Percentiles rank a stretch among this genome's conserved stretches.
These are phyloP conservation scores for Panus rudis DNA, from an alignment of 768 basidiomycete genomes.

Conservation along the genomic window DNA sequence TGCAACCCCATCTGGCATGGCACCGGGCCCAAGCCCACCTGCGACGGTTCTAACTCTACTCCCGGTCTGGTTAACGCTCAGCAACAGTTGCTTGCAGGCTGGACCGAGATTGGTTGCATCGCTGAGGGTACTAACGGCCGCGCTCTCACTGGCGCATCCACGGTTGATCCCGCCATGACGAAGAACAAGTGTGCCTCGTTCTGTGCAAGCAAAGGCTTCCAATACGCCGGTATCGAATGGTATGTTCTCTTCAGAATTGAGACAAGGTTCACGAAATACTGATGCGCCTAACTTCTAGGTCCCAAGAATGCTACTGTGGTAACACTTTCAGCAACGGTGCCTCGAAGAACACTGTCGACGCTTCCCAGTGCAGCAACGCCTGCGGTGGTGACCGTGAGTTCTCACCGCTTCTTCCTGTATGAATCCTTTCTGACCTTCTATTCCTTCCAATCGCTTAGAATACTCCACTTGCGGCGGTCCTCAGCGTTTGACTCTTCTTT, in stretches of 20 bases:
- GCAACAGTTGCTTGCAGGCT: constrained; percentile 8
- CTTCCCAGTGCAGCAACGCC: constrained; percentile 13
- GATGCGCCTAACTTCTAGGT: no score
- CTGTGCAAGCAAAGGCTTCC: constrained; percentile 19
- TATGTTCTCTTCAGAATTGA: no score
- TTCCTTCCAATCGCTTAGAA: neutral
- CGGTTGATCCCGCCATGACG: constrained; percentile 12
- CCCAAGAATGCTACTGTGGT: constrained; percentile 18
- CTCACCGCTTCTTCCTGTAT: neutral
- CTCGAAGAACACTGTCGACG: constrained; percentile 7
- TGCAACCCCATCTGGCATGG: constrained; percentile 13
- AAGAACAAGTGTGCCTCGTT: constrained; percentile 15
- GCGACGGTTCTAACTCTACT: constrained; percentile 1
- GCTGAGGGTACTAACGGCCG: constrained; percentile 9
- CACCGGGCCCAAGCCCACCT: constrained; percentile 9
- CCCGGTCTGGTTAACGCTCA: constrained; percentile 9
- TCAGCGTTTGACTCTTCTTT: constrained; percentile 11
- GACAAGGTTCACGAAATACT: no score
- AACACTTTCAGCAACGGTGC: constrained; percentile 18
- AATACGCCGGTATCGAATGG: constrained; percentile 21
- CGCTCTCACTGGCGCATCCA: constrained; percentile 6
- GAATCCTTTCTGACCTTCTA: neutral
- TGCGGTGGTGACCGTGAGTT: constrained; percentile 18
- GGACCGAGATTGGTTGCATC: constrained; percentile 12
- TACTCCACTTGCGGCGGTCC: constrained; percentile 20